Base-by-base conservation (phyloP, 2,329 filamentous ascomycete species). In the Xylaria sp. region DNA sequence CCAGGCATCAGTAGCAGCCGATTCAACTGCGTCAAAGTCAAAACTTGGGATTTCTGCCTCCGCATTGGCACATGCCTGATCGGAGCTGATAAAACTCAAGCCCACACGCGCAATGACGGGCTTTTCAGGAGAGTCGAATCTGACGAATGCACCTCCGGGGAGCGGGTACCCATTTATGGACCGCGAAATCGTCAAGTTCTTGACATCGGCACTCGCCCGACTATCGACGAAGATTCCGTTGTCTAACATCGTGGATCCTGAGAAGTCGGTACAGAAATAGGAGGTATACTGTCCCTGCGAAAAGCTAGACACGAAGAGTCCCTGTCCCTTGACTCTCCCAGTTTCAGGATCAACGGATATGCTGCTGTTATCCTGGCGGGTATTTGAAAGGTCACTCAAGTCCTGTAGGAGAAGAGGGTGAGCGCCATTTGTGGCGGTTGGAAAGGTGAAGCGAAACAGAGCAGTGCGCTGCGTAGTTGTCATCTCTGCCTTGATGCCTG, bases 261-360 rank as follows among this genome's bases (percentile, higher is more conserved):
- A 78, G 73, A 93, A 92, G 71, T 93, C 91, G 2, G 88, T 88
- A 72, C 91, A 93, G 73, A 92, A 91, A 76, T 90, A 84, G 1
- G 88, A 78, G 18, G 81, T 79, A 73, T 90, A 93, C 5, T 74
- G 82, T 1, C 90, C 91, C 29, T 84, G 83, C 0, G 89, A 89
- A 71, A 93, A 93, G 65, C 88, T 91, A 0, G 91, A 88, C 8
- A 79, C 77, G 74, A 92, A 93, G 0, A 83, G 82, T 1, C 86
- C 90, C 62, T 82, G 85, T n/a, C 89, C 90, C 0, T 84, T 89
- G 42, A 92, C 86, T 57, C 90, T 84, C 0, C 90, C 90, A 0
- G 85, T 89, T 0, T 76, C 71, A 1, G 78, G 73, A 70, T 91
- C 82, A 0, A 92, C 86, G 0, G 81, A 79, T 6, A 91, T 81